Percentiles rank a stretch among this genome's conserved stretches.
These are phyloP conservation scores for Bipolaris oryzae DNA, from an alignment of 2,329 filamentous ascomycete species.

Conservation along the genomic window DNA sequence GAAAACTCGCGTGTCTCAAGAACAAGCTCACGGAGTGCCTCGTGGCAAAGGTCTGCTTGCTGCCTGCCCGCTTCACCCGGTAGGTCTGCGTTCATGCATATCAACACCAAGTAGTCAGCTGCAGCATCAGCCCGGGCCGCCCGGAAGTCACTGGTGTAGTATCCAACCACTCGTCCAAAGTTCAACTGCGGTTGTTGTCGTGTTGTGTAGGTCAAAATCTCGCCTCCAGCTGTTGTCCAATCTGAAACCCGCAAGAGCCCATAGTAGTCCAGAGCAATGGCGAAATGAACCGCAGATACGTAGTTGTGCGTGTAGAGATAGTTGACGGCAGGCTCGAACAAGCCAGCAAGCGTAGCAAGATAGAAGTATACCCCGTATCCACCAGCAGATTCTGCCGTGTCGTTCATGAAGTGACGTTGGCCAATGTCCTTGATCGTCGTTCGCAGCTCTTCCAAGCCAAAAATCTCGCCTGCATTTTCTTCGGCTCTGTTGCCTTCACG, in stretches of 20 bases:
- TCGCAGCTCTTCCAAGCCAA: conserved; percentile 72
- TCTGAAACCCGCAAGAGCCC: conserved; percentile 79
- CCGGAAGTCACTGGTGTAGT: conserved; percentile 95
- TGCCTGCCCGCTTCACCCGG: conserved; percentile 74
- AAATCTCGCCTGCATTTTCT: conserved; percentile 66
- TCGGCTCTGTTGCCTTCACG: conserved; percentile 66
- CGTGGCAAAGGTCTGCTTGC: conserved; percentile 84
- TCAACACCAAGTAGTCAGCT: conserved; percentile 88
- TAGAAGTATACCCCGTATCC: conserved; percentile 92
- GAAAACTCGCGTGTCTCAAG: conserved; percentile 98
- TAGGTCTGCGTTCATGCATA: conserved; percentile 89
- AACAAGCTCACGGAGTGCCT: conserved; percentile 89
- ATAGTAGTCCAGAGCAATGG: conserved; percentile 76
- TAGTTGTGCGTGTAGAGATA: conserved; percentile 93
- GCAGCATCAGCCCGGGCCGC: conserved; percentile 87
- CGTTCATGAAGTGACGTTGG: conserved; percentile 86
- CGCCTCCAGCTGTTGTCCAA: conserved; percentile 66
- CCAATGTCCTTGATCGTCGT: conserved; percentile 86
- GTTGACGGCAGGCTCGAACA: conserved; percentile 91
- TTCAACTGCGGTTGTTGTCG: conserved; percentile 81
- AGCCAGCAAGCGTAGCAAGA: conserved; percentile 84
- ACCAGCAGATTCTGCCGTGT: conserved; percentile 75
- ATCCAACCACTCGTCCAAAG: conserved; percentile 90
- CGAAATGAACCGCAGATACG: conserved; percentile 93
- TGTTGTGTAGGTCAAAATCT: conserved; percentile 72